Evolutionary conservation across 2,329 filamentous ascomycete genomes (phyloP).

Genomic region (Mollisiaceae sp.): DNA sequence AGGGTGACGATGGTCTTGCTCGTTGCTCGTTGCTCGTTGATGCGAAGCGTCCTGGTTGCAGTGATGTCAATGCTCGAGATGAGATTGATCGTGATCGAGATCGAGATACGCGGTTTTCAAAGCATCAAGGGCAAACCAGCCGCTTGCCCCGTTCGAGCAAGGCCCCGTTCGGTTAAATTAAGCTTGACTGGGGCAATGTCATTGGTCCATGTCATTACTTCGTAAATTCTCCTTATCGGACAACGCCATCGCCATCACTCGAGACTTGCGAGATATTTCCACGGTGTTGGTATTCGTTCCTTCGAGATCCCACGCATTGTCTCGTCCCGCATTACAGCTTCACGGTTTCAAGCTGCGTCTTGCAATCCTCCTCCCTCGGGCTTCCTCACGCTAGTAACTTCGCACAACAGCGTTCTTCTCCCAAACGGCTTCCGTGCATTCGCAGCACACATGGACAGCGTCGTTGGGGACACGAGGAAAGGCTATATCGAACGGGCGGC

Average conservation of each 20-base stretch:
- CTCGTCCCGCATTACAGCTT: not conserved
- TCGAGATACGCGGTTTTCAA: not conserved
- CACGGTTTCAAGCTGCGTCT: constrained; percentile 2
- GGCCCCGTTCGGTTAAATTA: not conserved
- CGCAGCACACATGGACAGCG: constrained; percentile 13
- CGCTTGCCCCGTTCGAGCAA: not conserved
- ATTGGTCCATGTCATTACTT: constrained; percentile 13
- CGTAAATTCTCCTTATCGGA: constrained; percentile 10
- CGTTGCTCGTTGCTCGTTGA: too few relatives aligned
- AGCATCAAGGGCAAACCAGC: not conserved
- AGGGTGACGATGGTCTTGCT: not conserved
- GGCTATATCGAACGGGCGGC: constrained; percentile 12
- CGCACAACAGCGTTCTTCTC: constrained; percentile 15
- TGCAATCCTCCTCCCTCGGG: not conserved
- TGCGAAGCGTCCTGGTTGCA: too few relatives aligned
- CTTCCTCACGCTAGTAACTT: constrained; percentile 7
- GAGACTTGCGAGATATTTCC: not conserved
- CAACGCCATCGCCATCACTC: not conserved
- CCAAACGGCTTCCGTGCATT: constrained; percentile 12
- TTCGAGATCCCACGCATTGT: not conserved
- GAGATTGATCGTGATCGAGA: too few relatives aligned
- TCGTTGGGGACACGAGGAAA: constrained; percentile 13
- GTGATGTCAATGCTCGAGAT: not conserved
- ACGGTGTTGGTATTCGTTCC: not conserved
- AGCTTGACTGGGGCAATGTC: not conserved